These are phyloP conservation scores for Barnettozyma populi DNA, from an alignment of 805 yeast species.

Conservation along the genomic window DNA sequence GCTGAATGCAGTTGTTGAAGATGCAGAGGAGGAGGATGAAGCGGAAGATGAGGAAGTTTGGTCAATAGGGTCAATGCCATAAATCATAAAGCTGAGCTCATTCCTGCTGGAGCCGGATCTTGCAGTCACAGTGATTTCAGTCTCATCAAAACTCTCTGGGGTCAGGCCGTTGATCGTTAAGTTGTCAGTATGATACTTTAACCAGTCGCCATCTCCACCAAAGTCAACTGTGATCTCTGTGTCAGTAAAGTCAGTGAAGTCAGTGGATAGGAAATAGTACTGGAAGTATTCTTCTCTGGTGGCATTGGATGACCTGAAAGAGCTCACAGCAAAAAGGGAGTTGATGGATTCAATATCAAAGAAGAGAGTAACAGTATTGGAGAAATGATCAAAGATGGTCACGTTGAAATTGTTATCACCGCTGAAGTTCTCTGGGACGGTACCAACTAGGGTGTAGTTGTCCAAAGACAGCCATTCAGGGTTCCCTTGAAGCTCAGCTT, in stretches of 20 bases:
- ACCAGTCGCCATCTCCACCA: conserved; percentile 51
- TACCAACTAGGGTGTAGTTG: conserved; percentile 45
- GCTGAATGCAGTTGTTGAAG: conserved; percentile 17
- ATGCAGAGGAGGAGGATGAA: conserved; percentile 25
- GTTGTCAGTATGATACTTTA: conserved; percentile 52
- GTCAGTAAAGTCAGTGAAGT: conserved; percentile 47
- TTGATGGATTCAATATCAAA: conserved; percentile 49
- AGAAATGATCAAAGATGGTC: conserved; percentile 51
- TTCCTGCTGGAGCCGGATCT: conserved; percentile 31
- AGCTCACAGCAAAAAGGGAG: conserved; percentile 49
- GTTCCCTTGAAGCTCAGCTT: conserved; percentile 40
- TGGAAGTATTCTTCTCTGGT: conserved; percentile 57
- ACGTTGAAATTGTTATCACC: conserved; percentile 42
- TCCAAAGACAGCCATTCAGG: conserved; percentile 57
- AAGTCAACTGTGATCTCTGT: conserved; percentile 45
- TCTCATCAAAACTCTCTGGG: conserved; percentile 41
- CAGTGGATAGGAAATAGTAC: conserved; percentile 47
- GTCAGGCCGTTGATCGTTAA: conserved; percentile 66
- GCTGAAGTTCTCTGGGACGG: conserved; percentile 43
- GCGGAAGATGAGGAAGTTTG: conserved; percentile 9
- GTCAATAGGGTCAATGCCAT: conserved; percentile 38
- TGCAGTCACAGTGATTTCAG: conserved; percentile 38
- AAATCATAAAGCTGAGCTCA: conserved; percentile 43
- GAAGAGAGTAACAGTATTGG: conserved; percentile 53
- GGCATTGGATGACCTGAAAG: conserved; percentile 58